Base-by-base conservation (phyloP, 1,139 yeast genomes). In the Kluyveromyces sp. region DNA sequence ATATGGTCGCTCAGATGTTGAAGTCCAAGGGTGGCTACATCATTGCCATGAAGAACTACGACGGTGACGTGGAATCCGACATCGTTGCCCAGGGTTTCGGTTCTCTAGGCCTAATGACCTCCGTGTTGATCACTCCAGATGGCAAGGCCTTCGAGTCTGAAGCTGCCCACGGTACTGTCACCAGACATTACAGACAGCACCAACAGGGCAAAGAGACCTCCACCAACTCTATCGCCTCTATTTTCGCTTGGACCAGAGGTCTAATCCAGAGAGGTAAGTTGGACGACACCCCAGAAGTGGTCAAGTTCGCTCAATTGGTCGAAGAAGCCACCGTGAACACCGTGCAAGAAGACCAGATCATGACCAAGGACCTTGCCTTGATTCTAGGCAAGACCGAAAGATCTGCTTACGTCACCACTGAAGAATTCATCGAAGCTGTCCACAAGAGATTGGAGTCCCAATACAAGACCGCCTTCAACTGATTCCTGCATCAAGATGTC, bases 31-130 rank as follows among this genome's bases (percentile, higher is more conserved):
- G 94, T 63, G 94, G 94, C 9, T 83, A 77, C 61, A 78, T 83
- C 54, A 80, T 83, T 73, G 94, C 94, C 40, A 73, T 83, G 75
- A 83, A 83, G 67, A 83, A 83, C 66, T 83, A 83, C 61, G 94
- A 83, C 63, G 94, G 94, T 66, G 94, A 83, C 65, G 94, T 83
- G 45, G 87, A 83, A 66, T 79, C 86, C 6, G 94, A 83, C 63
- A 82, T 83, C 55, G 89, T 83, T 44, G 94, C 94, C 15, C 94
- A 83, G 67, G 94, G 94, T 38, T 83, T 83, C 55, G 94, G 94
- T 22, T 83, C 92, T 6, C 69, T 83, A 49, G 94, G 94, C 44
- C 71, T 83, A 54, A 83, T 83, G 94, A 83, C 94, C 16, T 83
- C 92, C 2, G 87, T 81, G 13, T 73, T 83, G 55, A 80, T 83